Conservation (phyloP, 805 yeast species). For the Metschnikowia aberdeeniae region DNA sequence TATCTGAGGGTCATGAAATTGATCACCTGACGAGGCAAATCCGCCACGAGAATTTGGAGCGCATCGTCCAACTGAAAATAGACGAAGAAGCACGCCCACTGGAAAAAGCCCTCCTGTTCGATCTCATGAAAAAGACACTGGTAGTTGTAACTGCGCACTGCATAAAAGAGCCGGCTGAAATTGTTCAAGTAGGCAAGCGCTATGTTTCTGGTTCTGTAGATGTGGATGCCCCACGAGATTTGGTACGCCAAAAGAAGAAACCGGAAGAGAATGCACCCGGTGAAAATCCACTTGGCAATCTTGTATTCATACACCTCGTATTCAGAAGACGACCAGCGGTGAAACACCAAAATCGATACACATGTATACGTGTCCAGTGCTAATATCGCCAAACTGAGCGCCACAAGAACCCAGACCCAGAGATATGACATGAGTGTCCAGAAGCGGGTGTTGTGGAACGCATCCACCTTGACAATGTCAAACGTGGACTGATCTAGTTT, state of each 20-base stretch:
- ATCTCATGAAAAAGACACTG: slow-evolving; percentile 72
- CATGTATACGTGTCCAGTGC: slow-evolving; percentile 79
- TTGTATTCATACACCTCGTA: slow-evolving; percentile 44
- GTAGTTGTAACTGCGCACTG: slow-evolving; percentile 53
- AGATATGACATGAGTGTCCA: slow-evolving; percentile 44
- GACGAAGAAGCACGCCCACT: slow-evolving; percentile 62
- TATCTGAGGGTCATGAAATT: slow-evolving; percentile 65
- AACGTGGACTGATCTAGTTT: slow-evolving; percentile 40
- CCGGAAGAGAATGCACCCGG: slow-evolving; percentile 75
- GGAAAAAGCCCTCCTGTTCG: slow-evolving; percentile 57
- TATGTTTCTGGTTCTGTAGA: slow-evolving; percentile 59
- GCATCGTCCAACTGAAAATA: slow-evolving; percentile 65
- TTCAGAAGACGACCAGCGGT: slow-evolving; percentile 59
- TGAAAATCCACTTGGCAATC: slow-evolving; percentile 66
- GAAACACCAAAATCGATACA: slow-evolving; percentile 65
- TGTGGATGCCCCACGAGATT: slow-evolving; percentile 51
- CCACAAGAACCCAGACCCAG: slow-evolving; percentile 42
- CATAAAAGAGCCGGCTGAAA: slow-evolving; percentile 56
- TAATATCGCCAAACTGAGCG: slow-evolving; percentile 48
- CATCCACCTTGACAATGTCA: slow-evolving; percentile 44
- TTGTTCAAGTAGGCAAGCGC: slow-evolving; percentile 66
- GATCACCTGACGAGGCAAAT: slow-evolving; percentile 82
- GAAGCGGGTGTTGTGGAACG: slow-evolving; percentile 42
- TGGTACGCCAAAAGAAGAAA: slow-evolving; percentile 55
- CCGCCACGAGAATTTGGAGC: slow-evolving; percentile 62